A percentile compares a stretch with the other conserved stretches of the same genome.
These are phyloP conservation scores for Dendrobium chrysotoxum DNA, from an alignment of 106 monocot genomes.

Conservation along the genomic window DNA sequence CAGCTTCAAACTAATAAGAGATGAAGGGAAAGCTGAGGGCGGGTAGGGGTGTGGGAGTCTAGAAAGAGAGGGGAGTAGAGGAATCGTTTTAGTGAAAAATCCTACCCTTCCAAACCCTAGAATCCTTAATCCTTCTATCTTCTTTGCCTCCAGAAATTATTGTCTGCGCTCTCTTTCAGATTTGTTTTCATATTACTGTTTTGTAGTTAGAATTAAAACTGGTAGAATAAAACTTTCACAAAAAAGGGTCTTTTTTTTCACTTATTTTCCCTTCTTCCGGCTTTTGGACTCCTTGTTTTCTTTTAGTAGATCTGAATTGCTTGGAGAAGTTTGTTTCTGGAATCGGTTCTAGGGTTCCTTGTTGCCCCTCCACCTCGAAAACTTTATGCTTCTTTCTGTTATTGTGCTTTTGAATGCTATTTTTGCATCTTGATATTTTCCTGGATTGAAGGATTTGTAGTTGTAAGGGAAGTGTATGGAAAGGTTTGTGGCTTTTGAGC, in stretches of 20 bases:
- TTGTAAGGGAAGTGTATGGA: not conserved
- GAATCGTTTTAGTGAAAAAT: not conserved
- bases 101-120: not conserved
- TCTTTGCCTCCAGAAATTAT: not conserved
- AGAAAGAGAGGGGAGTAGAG: no score
- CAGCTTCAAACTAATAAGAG: no score
- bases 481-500: not conserved
- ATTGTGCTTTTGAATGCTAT: not conserved
- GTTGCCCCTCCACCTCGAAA: not conserved
- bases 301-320: slow-evolving; percentile 4
- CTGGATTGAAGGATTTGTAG: not conserved
- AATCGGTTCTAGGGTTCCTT: not conserved
- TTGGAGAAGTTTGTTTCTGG: not conserved
- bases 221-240: not conserved
- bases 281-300: not conserved
- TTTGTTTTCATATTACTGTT: not conserved
- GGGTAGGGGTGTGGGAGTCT: no score
- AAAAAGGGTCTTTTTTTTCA: not conserved
- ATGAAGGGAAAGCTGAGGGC: no score
- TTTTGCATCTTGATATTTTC: not conserved
- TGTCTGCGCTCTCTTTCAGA: not conserved
- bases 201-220: not conserved
- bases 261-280: not conserved
- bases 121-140: not conserved
- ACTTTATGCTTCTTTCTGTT: not conserved